Evolutionary conservation across 345 rosid genomes (phyloP), one percentile per base, ranked within the genome.

Genomic region (Hibiscus syriacus): DNA sequence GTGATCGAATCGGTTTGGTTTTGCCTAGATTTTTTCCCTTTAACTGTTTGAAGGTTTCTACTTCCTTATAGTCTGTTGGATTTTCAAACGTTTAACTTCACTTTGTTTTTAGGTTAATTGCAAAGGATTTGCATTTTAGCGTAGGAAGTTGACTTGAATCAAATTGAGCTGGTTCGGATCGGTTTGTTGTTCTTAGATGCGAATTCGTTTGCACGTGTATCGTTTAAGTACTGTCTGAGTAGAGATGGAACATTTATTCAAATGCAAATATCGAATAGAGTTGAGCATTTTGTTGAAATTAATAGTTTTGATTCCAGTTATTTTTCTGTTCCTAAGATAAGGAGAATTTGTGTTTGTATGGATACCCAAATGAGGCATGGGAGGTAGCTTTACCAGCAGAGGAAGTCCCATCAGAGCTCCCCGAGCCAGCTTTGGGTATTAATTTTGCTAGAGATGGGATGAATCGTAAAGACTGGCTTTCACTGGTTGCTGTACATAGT

Each of bases 361-460:
- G 92, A 68, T 85, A 84, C 49, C 85, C 97, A 10, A 84, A 86
- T 57, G 97, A 83, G 73, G 73, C 81, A 23, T 90, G 97, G 97
- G 97, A 90, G 77, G 94, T 90, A 67, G 80, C 82, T 50, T 76
- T 85, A 22, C 90, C 96, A 0, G 87, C 91, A 1, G 89, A 87
- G 70, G 94, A 90, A 79, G 90, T 90, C 53, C 97, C 92, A 3
- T 88, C 92, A 0, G 92, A 87, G 85, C 88, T 87, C 6, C 89
- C 94, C n/a, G 94, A 88, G 84, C 97, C 94, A 14, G 90, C 89
- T 4, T 79, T 90, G 77, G 97, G 97, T 16, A 88, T 90, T 69
- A 90, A 90, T 73, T 90, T 90, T 69, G 89, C 90, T 0, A 80
- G 92, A 77, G 94, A 90, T 78, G 94, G 92, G 4, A 90, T 90